Base-by-base conservation (phyloP, 257 asterid genomes). In the Ligustrum vulgare region DNA sequence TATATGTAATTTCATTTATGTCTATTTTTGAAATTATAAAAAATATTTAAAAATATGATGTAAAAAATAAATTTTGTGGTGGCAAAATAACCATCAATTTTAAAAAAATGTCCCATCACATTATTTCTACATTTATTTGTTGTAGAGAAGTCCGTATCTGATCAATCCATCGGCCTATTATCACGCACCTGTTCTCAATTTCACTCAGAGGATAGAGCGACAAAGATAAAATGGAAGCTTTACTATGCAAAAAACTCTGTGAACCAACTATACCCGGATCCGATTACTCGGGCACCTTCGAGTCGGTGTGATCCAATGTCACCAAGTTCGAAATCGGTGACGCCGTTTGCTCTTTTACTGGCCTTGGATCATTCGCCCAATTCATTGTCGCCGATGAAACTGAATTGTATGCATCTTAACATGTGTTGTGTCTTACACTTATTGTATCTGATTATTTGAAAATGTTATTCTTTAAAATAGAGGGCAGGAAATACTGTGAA, bases 261-360 rank as follows among this genome's bases (percentile, higher is more conserved):
- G 99, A 94, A 81, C 98, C 99, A 3, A 92, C 99, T 2, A 35
- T 75, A 3, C 98, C 97, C 9, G 99, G 99, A 34, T 87, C 97
- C 15, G 99, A 94, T 73, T 94, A 87, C 89, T 91, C 99, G 20
- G 99, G 99, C 67, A 76, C 78, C 83, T 96, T 92, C 77, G 96
- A 87, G 3, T 76, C 91, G 18, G 88, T 94, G 45, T 97, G 96
- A 0, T 72, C 89, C 47, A n/a, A n/a, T n/a, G n/a, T n/a, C n/a
- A 83, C 99, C 62, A 88, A 86, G 43, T 92, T 94, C 88, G 91
- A 73, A 82, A 80, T 86, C 23, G 99, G 99, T 9, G 98, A 92
- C 41, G 80, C 78, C 2, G 94, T 94, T 76, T 92, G 98, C 82
- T 92, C 98, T 35, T 28, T 92, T 60, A 81, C 91, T 32, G 85